Conservation (phyloP, 208 protist species). For the Polymyxa betae region DNA sequence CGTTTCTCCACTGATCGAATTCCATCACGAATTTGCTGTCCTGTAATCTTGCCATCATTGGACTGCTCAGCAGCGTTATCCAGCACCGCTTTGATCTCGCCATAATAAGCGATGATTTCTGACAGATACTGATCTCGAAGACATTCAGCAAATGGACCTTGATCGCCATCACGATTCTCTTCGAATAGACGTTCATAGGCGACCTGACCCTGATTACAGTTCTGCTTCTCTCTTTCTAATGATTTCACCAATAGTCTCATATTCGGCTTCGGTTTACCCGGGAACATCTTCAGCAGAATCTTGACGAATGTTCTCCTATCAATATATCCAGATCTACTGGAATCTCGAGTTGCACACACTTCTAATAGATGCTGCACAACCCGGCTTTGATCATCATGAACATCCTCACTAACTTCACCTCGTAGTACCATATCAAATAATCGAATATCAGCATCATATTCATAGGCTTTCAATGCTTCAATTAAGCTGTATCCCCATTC, state of each 20-base stretch:
- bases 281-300: constrained; percentile 28
- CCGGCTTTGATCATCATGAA: not conserved
- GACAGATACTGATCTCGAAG: constrained; percentile 14
- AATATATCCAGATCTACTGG: not conserved
- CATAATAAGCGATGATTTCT: not conserved
- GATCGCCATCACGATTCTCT: constrained; percentile 48
- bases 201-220: not conserved
- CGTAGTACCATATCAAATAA: constrained; percentile 27
- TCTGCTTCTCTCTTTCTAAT: not conserved
- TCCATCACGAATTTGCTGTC: not conserved
- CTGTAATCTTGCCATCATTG: not conserved
- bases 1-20: not conserved
- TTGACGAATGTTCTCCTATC: not conserved
- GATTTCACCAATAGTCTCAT: not conserved
- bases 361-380: not conserved
- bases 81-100: not conserved
- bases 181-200: constrained; percentile 1
- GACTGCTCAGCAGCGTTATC: not conserved
- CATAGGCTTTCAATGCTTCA: constrained; percentile 23
- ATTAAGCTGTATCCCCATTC: constrained; percentile 49
- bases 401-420: constrained; percentile 12
- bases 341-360: not conserved
- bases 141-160: constrained; percentile 20
- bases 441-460: constrained; percentile 27
- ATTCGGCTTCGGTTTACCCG: not conserved